Percentiles rank a stretch among this genome's conserved stretches.
Conservation (phyloP, 345 rosid species). For the Geranium brycei region DNA sequence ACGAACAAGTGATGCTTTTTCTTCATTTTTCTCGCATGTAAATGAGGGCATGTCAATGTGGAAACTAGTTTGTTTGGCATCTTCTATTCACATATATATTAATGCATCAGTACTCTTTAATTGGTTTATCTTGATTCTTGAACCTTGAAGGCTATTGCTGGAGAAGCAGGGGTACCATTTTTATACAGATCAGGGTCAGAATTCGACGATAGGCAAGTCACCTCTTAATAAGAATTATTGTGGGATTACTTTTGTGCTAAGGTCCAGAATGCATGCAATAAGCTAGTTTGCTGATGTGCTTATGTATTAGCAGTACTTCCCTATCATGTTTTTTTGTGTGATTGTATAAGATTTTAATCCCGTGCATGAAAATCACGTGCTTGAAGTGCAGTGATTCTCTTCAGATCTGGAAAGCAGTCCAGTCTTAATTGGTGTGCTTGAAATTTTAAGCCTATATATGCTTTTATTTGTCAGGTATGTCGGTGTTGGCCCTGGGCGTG, state of each 20-base stretch:
- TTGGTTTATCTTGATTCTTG: slow-evolving; percentile 11
- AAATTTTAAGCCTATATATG: neutral
- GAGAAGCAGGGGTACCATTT: slow-evolving; percentile 99
- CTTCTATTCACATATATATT: neutral
- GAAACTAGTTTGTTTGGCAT: neutral
- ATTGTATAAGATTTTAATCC: no score
- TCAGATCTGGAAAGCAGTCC: neutral
- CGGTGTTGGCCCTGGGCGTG: slow-evolving; percentile 96
- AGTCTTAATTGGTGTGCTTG: neutral
- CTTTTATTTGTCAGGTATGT: slow-evolving; percentile 57
- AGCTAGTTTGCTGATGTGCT: neutral
- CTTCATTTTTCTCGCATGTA: neutral
- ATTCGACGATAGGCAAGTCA: slow-evolving; percentile 96
- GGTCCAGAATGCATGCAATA: no score
- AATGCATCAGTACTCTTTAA: neutral
- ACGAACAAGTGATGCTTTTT: neutral
- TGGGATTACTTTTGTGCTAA: neutral
- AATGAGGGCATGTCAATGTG: neutral
- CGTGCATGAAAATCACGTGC: neutral
- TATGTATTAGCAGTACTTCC: no score
- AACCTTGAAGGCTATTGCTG: slow-evolving; percentile 83
- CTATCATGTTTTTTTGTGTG: no score
- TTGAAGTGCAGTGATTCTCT: neutral
- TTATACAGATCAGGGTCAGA: slow-evolving; percentile 99
- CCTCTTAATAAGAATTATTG: neutral